These are phyloP conservation scores for Aspergillus vadensis DNA, from an alignment of 2,329 filamentous ascomycete species.

Conservation along the genomic window DNA sequence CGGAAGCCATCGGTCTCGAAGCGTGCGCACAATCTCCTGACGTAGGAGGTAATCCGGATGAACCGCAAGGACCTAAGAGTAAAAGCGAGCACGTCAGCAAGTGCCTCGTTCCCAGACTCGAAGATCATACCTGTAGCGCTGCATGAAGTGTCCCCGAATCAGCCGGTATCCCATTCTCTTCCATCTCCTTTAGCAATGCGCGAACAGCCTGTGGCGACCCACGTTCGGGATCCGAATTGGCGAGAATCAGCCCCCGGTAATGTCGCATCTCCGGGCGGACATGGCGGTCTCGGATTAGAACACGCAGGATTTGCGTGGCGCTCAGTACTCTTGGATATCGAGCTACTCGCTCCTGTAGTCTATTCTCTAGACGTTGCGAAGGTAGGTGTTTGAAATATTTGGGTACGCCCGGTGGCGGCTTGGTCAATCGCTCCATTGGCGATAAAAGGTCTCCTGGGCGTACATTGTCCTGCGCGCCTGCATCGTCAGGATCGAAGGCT, in stretches of 20 bases:
- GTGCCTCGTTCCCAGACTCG: not conserved
- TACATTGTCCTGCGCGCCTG: not conserved
- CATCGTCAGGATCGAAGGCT: not conserved
- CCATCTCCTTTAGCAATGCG: constrained; percentile 73
- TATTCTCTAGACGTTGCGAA: constrained; percentile 31
- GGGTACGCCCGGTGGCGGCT: constrained; percentile 19
- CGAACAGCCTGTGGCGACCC: constrained; percentile 69
- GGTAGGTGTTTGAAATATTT: constrained; percentile 19
- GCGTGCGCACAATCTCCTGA: constrained; percentile 66
- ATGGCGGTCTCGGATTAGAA: constrained; percentile 42
- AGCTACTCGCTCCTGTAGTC: constrained; percentile 30
- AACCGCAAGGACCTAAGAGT: constrained; percentile 65
- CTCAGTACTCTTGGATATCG: constrained; percentile 28
- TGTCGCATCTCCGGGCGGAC: constrained; percentile 41
- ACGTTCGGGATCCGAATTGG: constrained; percentile 63
- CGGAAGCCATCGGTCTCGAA: constrained; percentile 67
- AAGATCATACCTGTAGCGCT: constrained; percentile 61
- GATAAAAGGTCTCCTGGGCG: not conserved
- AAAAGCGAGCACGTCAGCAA: not conserved
- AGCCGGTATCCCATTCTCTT: constrained; percentile 59
- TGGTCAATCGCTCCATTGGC: not conserved
- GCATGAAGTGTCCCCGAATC: constrained; percentile 71
- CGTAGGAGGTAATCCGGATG: constrained; percentile 85
- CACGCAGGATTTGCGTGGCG: constrained; percentile 37
- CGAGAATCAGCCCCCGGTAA: constrained; percentile 74